Evolutionary conservation across 2,329 filamentous ascomycete species (phyloP), one percentile per base, ranked within the genome.

Genomic region (Monosporascus sp.): DNA sequence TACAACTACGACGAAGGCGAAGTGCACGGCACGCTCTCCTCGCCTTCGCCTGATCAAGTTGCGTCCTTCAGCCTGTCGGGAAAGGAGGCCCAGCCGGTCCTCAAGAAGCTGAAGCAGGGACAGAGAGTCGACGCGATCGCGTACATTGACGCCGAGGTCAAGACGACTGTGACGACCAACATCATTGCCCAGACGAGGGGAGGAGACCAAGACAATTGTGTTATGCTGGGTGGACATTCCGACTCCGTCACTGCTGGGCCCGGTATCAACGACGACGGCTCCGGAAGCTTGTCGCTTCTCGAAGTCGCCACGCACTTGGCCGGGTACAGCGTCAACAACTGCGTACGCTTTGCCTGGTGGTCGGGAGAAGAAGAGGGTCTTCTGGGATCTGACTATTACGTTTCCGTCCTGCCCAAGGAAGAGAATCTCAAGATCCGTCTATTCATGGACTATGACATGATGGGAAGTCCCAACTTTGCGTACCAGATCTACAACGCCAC

Each of bases 251-350:
- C 73, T 0, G 83, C 80, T 50, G 84, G 85, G 1, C 83, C 84
- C 1, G 88, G 88, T 20, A 90, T 91, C 76, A 91, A 91, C 67
- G 88, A 91, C 61, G 86, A 91, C 62, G 88, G 88, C 47, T 86
- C 84, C 3, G 88, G 88, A 52, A 83, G 79, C 36, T 62, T 83
- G 51, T 78, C 81, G 0, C 71, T 87, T 5, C 77, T 87, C 39
- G 84, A 87, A 65, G 73, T 87, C 8, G 83, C 84, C 1, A 77
- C 75, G 2, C 81, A 84, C 58, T 72, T 87, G 52, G 69, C 77
- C 54, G 74, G 76, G 20, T 86, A 79, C 68, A 70, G 68, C 36
- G 81, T 86, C 60, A 80, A 80, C 66, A 87, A 87, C 72, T 84
- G 81, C 60, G 81, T 87, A 20, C 80, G 83, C 49, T 86, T 87